A percentile compares a stretch with the other conserved stretches of the same genome.
These are phyloP conservation scores for Juncus inflexus DNA, from an alignment of 176 grass and related monocot genomes.

Conservation along the genomic window DNA sequence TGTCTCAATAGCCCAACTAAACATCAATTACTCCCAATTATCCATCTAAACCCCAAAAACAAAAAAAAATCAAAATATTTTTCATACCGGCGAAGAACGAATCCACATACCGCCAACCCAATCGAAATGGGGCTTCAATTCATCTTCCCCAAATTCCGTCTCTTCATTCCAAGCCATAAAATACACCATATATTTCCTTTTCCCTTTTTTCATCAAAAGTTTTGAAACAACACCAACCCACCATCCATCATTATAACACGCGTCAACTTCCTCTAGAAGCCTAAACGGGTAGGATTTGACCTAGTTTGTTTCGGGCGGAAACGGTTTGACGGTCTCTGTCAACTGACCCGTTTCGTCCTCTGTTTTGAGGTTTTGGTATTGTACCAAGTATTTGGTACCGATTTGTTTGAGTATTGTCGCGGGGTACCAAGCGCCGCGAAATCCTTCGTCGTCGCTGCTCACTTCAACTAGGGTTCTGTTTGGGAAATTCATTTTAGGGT, in stretches of 20 bases:
- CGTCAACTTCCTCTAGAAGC: slow-evolving; percentile 82
- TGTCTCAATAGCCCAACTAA: neutral
- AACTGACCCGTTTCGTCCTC: slow-evolving; percentile 52
- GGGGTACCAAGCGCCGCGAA: slow-evolving; percentile 52
- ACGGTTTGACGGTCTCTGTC: slow-evolving; percentile 48
- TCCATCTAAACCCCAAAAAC: neutral
- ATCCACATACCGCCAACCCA: slow-evolving; percentile 75
- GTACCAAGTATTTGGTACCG: too few species aligned
- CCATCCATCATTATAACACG: slow-evolving; percentile 68
- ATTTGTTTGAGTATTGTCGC: too few species aligned
- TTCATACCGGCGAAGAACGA: slow-evolving; percentile 45
- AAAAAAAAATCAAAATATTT: neutral
- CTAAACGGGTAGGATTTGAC: slow-evolving; percentile 27
- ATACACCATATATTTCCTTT: slow-evolving; percentile 54
- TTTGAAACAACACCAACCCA: slow-evolving; percentile 81
- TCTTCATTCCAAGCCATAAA: slow-evolving; percentile 79
- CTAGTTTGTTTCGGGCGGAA: slow-evolving; percentile 30
- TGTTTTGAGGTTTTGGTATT: slow-evolving; percentile 42
- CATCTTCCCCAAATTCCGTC: slow-evolving; percentile 39
- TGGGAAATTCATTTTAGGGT: slow-evolving; percentile 30
- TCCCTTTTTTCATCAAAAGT: slow-evolving; percentile 27
- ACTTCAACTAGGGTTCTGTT: slow-evolving; percentile 52
- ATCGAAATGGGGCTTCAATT: slow-evolving; percentile 62
- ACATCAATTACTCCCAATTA: too few species aligned
- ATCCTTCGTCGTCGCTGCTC: slow-evolving; percentile 68